Conservation (phyloP, 768 basidiomycete species). For the Naganishia vaughanmartiniae region DNA sequence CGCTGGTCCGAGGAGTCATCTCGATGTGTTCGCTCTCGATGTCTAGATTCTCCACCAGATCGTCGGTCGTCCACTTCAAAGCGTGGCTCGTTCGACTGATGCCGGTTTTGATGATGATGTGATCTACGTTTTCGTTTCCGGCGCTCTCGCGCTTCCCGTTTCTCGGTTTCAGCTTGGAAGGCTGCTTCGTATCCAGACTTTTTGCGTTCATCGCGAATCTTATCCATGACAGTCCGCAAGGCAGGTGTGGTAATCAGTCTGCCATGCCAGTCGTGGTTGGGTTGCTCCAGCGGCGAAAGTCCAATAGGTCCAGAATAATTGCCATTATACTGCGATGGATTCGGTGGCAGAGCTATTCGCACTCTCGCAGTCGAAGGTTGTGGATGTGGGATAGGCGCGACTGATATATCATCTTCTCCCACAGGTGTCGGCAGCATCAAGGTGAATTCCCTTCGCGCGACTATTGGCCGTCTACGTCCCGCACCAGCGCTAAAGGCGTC, state of each 20-base stretch:
- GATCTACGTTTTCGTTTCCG: conserved; percentile 20
- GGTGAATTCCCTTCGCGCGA: conserved; percentile 41
- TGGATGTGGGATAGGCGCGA: background rate
- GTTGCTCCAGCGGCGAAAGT: conserved; percentile 18
- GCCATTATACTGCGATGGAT: background rate
- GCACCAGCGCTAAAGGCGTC: conserved; percentile 4
- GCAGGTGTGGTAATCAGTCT: conserved; percentile 44
- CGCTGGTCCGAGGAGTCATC: background rate
- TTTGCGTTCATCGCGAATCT: conserved; percentile 37
- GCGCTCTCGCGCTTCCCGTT: conserved; percentile 18
- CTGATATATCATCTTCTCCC: conserved; percentile 27
- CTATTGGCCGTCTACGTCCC: background rate
- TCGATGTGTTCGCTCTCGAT: background rate
- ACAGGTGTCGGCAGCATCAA: conserved; percentile 41
- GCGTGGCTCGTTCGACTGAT: background rate
- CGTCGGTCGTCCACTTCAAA: background rate
- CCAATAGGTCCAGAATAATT: conserved; percentile 6
- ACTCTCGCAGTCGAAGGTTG: conserved; percentile 2
- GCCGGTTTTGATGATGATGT: background rate
- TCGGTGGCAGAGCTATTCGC: conserved; percentile 4
- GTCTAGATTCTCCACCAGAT: conserved; percentile 7
- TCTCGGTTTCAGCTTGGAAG: conserved; percentile 19
- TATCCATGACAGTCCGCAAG: conserved; percentile 38
- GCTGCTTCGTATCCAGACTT: conserved; percentile 33
- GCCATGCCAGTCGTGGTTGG: conserved; percentile 31